A percentile compares a stretch with the other conserved stretches of the same genome.
phyloP scores from a whole-genome alignment of 2,329 filamentous ascomycete species.

The Eurotiales sp. region DNA sequence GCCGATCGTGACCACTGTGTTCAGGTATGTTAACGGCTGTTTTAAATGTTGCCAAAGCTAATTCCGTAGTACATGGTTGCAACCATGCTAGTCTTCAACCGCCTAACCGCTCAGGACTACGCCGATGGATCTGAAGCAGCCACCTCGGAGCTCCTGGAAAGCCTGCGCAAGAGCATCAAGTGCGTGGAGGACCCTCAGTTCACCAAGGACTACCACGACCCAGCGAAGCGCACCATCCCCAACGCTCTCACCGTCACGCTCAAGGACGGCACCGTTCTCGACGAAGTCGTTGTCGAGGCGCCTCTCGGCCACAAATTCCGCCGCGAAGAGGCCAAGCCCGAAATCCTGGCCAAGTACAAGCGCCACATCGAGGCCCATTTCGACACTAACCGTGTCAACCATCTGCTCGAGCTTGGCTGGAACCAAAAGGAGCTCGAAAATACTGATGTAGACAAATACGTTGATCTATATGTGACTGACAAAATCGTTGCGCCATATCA shows the following conservation, averaged over 20 bases:
- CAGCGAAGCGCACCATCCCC: constrained; percentile 88
- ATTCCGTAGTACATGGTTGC: constrained; percentile 82
- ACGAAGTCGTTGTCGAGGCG: constrained; percentile 89
- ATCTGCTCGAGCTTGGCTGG: constrained; percentile 76
- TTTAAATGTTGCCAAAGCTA: no score
- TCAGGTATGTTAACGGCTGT: constrained; percentile 60
- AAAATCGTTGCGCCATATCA: constrained; percentile 30
- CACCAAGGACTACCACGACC: constrained; percentile 94
- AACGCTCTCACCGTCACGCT: constrained; percentile 94
- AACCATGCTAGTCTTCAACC: constrained; percentile 93
- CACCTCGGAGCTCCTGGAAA: constrained; percentile 82
- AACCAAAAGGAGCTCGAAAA: constrained; percentile 71
- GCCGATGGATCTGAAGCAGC: constrained; percentile 88
- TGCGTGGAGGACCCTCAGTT: constrained; percentile 96
- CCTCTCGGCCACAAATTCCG: constrained; percentile 88
- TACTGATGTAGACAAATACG: constrained; percentile 86
- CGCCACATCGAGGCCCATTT: constrained; percentile 85
- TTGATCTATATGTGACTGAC: constrained; percentile 73
- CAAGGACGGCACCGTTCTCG: constrained; percentile 86
- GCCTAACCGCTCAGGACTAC: constrained; percentile 91
- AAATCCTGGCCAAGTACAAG: constrained; percentile 94
- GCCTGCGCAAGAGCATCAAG: constrained; percentile 85
- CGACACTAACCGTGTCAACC: constrained; percentile 68
- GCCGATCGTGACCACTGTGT: constrained; percentile 99
- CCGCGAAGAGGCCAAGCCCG: constrained; percentile 94